phyloP scores from a whole-genome alignment of 148 eudicot species.

The Dysphania ambrosioides region DNA sequence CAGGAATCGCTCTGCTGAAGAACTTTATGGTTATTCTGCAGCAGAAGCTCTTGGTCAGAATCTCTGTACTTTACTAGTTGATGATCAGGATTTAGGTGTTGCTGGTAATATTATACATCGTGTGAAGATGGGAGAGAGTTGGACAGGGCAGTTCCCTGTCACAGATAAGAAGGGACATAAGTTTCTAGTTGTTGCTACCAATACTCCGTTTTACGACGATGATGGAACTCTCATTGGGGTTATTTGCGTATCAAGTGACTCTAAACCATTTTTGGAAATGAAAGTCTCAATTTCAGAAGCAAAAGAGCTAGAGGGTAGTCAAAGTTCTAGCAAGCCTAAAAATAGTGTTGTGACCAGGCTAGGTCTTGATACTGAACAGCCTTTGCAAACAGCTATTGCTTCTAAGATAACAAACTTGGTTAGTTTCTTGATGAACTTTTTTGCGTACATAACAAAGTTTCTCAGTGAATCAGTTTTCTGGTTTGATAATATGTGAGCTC shows the following conservation, averaged over 20 bases:
- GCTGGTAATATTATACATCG: conserved; percentile 51
- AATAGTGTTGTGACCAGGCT: conserved; percentile 56
- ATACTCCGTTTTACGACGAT: conserved; percentile 84
- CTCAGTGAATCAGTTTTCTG: conserved; percentile 12
- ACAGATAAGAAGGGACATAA: conserved; percentile 54
- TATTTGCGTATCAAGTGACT: conserved; percentile 66
- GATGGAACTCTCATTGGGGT: conserved; percentile 66
- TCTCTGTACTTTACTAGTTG: conserved; percentile 47
- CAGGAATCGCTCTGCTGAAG: conserved; percentile 87
- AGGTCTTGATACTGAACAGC: conserved; percentile 89
- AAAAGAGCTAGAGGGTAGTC: conserved; percentile 34
- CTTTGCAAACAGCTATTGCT: conserved; percentile 80
- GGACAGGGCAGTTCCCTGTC: conserved; percentile 90
- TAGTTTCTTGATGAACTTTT: conserved; percentile 35
- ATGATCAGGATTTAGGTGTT: conserved; percentile 40
- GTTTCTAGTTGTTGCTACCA: conserved; percentile 48
- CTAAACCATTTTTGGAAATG: conserved; percentile 48
- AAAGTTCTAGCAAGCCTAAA: conserved; percentile 38
- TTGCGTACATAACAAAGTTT: conserved; percentile 27
- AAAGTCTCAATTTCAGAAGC: conserved; percentile 28
- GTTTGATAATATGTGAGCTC: conserved; percentile 12
- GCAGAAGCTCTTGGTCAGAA: conserved; percentile 72
- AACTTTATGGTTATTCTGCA: conserved; percentile 74
- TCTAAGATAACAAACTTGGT: conserved; percentile 80
- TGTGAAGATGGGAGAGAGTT: conserved; percentile 56